phyloP scores from a whole-genome alignment of 495 filamentous ascomycete species.

The Penicillium daleae region DNA sequence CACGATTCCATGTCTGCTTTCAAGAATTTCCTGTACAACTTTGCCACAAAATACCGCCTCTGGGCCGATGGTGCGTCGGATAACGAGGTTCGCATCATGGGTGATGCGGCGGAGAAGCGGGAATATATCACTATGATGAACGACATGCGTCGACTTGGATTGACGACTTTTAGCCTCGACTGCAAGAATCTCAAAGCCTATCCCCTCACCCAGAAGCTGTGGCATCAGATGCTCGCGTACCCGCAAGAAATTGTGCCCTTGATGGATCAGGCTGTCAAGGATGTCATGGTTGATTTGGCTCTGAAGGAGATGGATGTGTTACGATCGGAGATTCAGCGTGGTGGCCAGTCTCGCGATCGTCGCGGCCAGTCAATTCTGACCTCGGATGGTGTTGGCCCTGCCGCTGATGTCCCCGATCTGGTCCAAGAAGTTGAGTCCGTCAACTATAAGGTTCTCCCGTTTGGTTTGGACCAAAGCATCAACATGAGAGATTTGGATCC shows the following conservation, averaged over 20 bases:
- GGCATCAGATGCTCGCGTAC: conserved; percentile 91
- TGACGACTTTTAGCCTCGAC: conserved; percentile 84
- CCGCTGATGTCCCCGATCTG: conserved; percentile 73
- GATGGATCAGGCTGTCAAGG: conserved; percentile 93
- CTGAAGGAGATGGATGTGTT: conserved; percentile 76
- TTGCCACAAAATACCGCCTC: conserved; percentile 89
- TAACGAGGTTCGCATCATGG: conserved; percentile 67
- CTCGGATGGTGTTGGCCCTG: conserved; percentile 74
- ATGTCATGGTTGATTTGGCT: conserved; percentile 89
- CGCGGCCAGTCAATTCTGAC: conserved; percentile 50
- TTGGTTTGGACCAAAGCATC: conserved; percentile 81
- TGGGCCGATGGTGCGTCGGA: conserved; percentile 82
- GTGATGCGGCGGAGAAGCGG: conserved; percentile 62
- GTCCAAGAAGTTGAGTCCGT: conserved; percentile 69
- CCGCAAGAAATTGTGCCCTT: conserved; percentile 94
- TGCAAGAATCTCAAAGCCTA: conserved; percentile 89
- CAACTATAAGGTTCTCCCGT: conserved; percentile 84
- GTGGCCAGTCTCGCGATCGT: conserved; percentile 30
- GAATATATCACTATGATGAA: conserved; percentile 86
- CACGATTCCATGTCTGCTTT: conserved; percentile 83
- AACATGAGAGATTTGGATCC: conserved; percentile 97
- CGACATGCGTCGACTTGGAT: conserved; percentile 84
- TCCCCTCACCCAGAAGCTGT: conserved; percentile 88
- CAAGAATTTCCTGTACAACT: conserved; percentile 89
- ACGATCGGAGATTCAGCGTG: conserved; percentile 58